Base-by-base conservation (phyloP, 225 moss, liverwort and hornwort genomes). In the Anthoceros angustus region DNA sequence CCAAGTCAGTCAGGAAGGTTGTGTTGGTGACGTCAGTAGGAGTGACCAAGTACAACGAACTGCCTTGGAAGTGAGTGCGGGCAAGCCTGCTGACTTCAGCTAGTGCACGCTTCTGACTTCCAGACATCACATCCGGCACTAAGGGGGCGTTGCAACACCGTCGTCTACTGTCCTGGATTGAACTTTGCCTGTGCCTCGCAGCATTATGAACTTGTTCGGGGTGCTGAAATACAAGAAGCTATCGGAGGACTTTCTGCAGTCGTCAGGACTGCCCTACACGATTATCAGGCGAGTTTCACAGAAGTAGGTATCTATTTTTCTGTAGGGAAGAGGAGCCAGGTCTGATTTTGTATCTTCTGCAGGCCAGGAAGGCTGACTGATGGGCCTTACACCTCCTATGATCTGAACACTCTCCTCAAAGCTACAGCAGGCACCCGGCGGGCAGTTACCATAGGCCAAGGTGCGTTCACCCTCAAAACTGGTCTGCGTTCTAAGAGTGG, bases 171-270 rank as follows among this genome's bases (percentile, higher is more conserved):
- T 42, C 48, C 20, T 24, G 8, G 15, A 38, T 75, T 50, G 62
- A 25, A 40, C 62, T 42, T 66, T 69, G 20, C 70, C 66, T 40
- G 42, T 73, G 15, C 11, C 24, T 69, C 67, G 66, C 69, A 93
- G 90, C 38, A 84, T 98, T 55, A 73, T 98, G 82, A 98, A 98
- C 62, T 64, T 87, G 45, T 98, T 98, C 9, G 98, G 98, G 63
- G 98, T 98, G 43, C 86, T 98, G 20, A 98, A 92, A 73, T 98
- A 84, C 73, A 98, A 92, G 71, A 92, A 89, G 76, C 81, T 87
- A 92, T 86, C 76, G 63, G 98, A 98, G 74, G 92, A 92, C 72
- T 79, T 81, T 64, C 72, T 98, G 67, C 74, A 77, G 26, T 25
- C 72, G 2, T 92, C 98, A 23, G 89, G 98, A 23, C 70, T 80